Evolutionary conservation across 202 grass and related monocot species (phyloP), one percentile per base, ranked within the genome.

Genomic region (Panicum virgatum): DNA sequence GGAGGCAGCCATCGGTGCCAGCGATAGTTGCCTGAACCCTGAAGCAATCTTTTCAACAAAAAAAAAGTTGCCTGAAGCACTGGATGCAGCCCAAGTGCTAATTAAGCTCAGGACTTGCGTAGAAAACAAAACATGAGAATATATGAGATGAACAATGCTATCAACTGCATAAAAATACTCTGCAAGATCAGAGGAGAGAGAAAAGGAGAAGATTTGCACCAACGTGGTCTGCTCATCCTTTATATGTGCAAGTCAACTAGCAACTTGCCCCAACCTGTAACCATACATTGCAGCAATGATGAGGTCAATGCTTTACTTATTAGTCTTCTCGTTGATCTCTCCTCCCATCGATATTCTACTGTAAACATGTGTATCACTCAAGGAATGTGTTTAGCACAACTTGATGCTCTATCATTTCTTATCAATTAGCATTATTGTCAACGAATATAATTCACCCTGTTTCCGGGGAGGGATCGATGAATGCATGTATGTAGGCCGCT

Each of bases 331-430:
- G 20, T 23, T 29, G 34, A 16, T 62, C 56, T 14, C 22, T 51
- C 69, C 5, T 40, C 25, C 19, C 47, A 75, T 72, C 18, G 12
- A 38, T 32, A 22, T 20, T 65, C 42, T 38, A 27, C 12, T 63
- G 5, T 51, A 39, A 37, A 34, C 68, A 73, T 37, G 20, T 16
- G 13, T 19, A 12, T 7, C 22, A 30, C 25, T 19, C n/a, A n/a
- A n/a, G n/a, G n/a, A 14, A 46, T 45, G 69, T 84, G 63, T 78
- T 84, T 77, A 62, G n/a, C 48, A n/a, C 73, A 77, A 69, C 13
- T 46, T 69, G 82, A 50, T 38, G 66, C 26, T 12, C 64, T 47
- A 66, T 12, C 29, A 6, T 25, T 47, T 16, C 37, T 26, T 67
- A 37, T 20, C 3, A 52, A 57, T 54, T 9, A 54, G 51, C 48